These are phyloP conservation scores for Neurospora sp. DNA, from an alignment of 495 filamentous ascomycete species.

Conservation along the genomic window DNA sequence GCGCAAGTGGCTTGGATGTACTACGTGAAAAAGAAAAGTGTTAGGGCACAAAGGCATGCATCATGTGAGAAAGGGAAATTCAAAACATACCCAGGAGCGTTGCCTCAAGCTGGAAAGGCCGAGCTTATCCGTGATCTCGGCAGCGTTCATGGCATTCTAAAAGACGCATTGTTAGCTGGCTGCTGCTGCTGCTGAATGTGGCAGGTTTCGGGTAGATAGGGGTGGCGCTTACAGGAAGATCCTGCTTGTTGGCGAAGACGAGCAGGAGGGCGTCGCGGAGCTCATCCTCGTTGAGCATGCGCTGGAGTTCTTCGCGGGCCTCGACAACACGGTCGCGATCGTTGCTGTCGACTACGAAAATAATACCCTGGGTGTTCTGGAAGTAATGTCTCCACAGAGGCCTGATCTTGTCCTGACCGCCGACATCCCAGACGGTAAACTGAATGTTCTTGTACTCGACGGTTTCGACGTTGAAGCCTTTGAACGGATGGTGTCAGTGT, in stretches of 20 bases:
- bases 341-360: conserved; percentile 99
- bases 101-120: conserved; percentile 96
- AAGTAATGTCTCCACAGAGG: conserved; percentile 99
- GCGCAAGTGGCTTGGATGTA: conserved; percentile 99
- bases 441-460: conserved; percentile 99
- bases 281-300: conserved; percentile 99
- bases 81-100: conserved; percentile 84
- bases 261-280: conserved; percentile 92
- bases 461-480: conserved; percentile 99
- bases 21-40: conserved; percentile 36
- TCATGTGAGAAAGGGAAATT: neutral
- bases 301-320: conserved; percentile 97
- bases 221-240: conserved; percentile 77
- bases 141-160: conserved; percentile 98
- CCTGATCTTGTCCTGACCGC: conserved; percentile 99
- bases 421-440: conserved; percentile 99
- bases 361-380: conserved; percentile 99
- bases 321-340: conserved; percentile 99
- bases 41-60: neutral
- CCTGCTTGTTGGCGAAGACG: conserved; percentile 99
- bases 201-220: neutral
- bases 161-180: conserved; percentile 13
- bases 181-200: conserved; percentile 3
- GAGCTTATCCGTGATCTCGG: conserved; percentile 99
- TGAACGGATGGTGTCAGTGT: conserved; percentile 17